Evolutionary conservation across 306 rosid genomes (phyloP).

Genomic region (Rubus parviflorus): DNA sequence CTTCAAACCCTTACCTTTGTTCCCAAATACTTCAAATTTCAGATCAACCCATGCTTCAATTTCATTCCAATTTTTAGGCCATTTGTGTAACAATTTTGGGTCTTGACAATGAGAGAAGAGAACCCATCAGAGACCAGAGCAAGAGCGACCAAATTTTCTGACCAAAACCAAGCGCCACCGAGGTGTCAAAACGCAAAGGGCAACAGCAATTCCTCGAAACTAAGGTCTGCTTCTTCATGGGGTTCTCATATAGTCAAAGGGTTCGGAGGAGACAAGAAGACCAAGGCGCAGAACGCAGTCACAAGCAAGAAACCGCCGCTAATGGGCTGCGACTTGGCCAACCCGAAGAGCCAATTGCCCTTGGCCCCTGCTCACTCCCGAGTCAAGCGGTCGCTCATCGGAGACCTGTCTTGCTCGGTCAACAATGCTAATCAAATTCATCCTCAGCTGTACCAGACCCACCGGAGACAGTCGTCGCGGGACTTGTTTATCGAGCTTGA

Average conservation of each 20-base stretch:
- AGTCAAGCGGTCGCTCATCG: slow-evolving; percentile 75
- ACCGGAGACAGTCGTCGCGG: slow-evolving; percentile 86
- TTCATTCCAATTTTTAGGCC: neutral
- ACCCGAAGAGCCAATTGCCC: slow-evolving; percentile 47
- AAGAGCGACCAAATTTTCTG: slow-evolving; percentile 56
- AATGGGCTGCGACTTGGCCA: slow-evolving; percentile 39
- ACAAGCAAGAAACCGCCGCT: slow-evolving; percentile 53
- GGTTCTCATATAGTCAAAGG: slow-evolving; percentile 93
- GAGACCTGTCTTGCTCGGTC: slow-evolving; percentile 68
- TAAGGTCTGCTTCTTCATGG: slow-evolving; percentile 80
- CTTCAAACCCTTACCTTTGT: neutral
- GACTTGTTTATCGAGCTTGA: slow-evolving; percentile 89
- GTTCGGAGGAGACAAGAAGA: slow-evolving; percentile 72
- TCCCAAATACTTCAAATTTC: neutral
- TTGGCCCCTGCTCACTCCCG: slow-evolving; percentile 58
- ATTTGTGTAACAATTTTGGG: neutral
- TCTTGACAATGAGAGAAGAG: slow-evolving; percentile 72
- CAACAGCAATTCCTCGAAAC: slow-evolving; percentile 44
- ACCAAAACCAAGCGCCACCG: slow-evolving; percentile 79
- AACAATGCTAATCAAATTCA: slow-evolving; percentile 64
- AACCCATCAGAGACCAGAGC: slow-evolving; percentile 62
- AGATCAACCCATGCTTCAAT: slow-evolving; percentile 3
- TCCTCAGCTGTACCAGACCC: slow-evolving; percentile 60
- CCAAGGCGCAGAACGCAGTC: slow-evolving; percentile 37
- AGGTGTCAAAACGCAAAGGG: slow-evolving; percentile 53